Evolutionary conservation across 345 rosid genomes (phyloP), one percentile per base, ranked within the genome.

Genomic region (Sonneratia alba): DNA sequence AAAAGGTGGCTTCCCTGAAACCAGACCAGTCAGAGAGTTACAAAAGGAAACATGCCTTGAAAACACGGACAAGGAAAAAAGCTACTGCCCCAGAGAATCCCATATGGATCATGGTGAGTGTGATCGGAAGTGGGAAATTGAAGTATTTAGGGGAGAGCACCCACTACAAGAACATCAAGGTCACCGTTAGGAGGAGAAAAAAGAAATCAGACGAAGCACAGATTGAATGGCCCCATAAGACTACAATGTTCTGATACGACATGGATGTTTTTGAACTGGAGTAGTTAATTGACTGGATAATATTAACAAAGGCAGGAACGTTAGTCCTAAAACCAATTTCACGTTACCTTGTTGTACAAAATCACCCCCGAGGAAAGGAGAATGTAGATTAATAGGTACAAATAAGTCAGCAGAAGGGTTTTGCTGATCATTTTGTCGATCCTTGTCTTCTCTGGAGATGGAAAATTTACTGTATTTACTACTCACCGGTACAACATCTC

Each of bases 81-180:
- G 97, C 87, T 68, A 95, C 86, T 1, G 79, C 77, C 77, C 97
- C 97, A 27, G 96, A 86, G 80, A 95, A 95, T 21, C 89, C 97
- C 99, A 95, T 95, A 79, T 95, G 99, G 76, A 95, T 90, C 99
- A 95, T 95, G 49, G 97, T 95, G 73, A 95, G 91, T 38, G 97
- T 87, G 70, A 95, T 95, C 48, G 97, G 98, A 49, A 88, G 82
- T 34, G 98, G 97, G 75, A 92, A 96, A 76, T 91, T 86, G 85
- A 92, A 92, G 85, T 92, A 89, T 74, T 87, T 96, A 15, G 97
- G 97, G 45, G 99, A 92, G 72, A 96, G 90, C 56, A 96, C 95
- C 99, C 99, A 96, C 98, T 95, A 94, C 92, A 86, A 83, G 22
- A 18, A 80, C 37, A 62, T 62, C 13, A 13, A 32, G 6, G 13